Evolutionary conservation across 1,139 yeast species (phyloP), one percentile per base, ranked within the genome.

Genomic region (Scheffersomyces illinoinensis): DNA sequence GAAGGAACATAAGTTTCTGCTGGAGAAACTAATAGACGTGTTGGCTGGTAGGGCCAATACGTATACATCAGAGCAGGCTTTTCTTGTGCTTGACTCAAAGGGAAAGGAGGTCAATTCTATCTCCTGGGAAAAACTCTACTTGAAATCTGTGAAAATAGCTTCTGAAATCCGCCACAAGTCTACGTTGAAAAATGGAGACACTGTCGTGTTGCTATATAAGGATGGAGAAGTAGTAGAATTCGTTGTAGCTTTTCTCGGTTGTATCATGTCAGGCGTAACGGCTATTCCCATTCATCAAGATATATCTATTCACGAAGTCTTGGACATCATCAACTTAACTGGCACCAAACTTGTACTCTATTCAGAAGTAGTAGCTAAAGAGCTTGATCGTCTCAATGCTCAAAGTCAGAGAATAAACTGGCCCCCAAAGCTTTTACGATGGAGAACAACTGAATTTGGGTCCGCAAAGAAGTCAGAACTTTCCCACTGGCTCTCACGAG

Each of bases 361-460:
- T 61, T 91, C 98, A 0, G 98, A 93, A 54, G 76, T 88, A 1
- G 91, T 90, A 39, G 83, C 85, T 58, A 90, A 88, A 68, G 89
- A 84, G 62, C 82, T 90, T 59, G 96, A 91, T 61, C 83, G 87
- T 62, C 71, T 85, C 48, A 72, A 73, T 60, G 79, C 87, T 43
- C 74, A 73, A 57, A 71, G 69, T 39, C 72, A 64, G 65, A 67
- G 76, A 48, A 67, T 78, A 5, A 66, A 68, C 17, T 81, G 85
- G 85, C 85, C 76, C 67, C 78, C 72, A 73, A 73, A 79, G 62
- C 66, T 81, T n/a, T 61, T 85, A 14, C 86, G 91, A 71, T 89
- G 97, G 91, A 88, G 87, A 71, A 93, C 98, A 0, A 89, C 91
- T 46, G 98, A 93, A 66, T 84, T 95, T 75, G 98, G 98, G 0